Conservation (phyloP, 345 rosid genomes). For the Toxicodendron radicans region DNA sequence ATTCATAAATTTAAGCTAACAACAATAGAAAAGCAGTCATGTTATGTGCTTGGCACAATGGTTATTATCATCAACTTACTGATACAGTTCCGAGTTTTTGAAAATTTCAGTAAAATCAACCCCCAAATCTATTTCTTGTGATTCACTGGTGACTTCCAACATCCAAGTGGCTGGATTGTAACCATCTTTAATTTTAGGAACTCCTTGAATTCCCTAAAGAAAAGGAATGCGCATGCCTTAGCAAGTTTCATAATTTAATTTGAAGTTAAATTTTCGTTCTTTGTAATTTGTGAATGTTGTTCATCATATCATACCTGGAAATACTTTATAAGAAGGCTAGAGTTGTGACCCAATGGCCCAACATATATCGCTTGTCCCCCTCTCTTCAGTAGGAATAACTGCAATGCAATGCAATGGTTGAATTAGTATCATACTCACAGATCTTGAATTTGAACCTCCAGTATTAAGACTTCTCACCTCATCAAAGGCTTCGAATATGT, state of each 20-base stretch:
- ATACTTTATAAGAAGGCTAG: conserved; percentile 39
- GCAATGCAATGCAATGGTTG: conserved; percentile 18
- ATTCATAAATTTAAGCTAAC: background rate
- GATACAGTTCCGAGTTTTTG: conserved; percentile 42
- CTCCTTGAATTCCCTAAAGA: conserved; percentile 40
- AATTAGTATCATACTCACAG: too few relatives aligned
- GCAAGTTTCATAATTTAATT: background rate
- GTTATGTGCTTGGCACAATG: too few relatives aligned
- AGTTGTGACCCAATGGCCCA: conserved; percentile 50
- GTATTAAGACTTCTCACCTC: conserved; percentile 45
- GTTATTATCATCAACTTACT: conserved; percentile 9
- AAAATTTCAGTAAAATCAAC: conserved; percentile 42
- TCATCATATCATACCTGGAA: conserved; percentile 39
- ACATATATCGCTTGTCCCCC: conserved; percentile 58
- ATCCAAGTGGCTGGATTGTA: conserved; percentile 68
- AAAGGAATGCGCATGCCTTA: background rate
- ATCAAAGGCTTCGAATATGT: conserved; percentile 89
- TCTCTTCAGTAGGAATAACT: conserved; percentile 47
- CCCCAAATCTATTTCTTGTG: conserved; percentile 44
- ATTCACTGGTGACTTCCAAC: conserved; percentile 44
- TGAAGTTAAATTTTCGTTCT: background rate
- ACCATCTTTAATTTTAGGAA: conserved; percentile 42
- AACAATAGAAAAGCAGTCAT: background rate
- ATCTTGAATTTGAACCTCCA: too few relatives aligned
- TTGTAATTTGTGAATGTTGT: background rate